These are phyloP conservation scores for Paxillus rubicundulus DNA, from an alignment of 768 basidiomycete species.

Conservation along the genomic window DNA sequence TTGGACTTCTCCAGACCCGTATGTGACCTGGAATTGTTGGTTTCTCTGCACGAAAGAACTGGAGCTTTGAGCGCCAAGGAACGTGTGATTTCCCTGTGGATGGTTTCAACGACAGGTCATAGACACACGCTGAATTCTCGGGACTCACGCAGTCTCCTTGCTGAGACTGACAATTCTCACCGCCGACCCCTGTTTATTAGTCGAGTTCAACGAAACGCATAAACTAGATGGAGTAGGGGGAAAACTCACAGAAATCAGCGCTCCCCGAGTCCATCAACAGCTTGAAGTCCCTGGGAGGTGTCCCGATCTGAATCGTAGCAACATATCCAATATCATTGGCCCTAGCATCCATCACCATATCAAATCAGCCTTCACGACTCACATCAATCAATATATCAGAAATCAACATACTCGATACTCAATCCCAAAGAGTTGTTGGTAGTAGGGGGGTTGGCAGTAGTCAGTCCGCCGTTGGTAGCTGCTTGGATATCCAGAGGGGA, in stretches of 20 bases:
- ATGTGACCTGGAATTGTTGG: conserved; percentile 56
- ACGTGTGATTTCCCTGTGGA: conserved; percentile 57
- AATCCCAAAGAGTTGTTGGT: conserved; percentile 59
- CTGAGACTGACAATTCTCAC: conserved; percentile 48
- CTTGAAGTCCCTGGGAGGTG: conserved; percentile 53
- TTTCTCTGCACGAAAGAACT: conserved; percentile 56
- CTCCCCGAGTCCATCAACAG: conserved; percentile 72
- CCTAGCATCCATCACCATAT: conserved; percentile 23
- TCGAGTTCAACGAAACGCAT: neutral
- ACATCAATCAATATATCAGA: neutral
- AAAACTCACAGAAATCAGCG: conserved; percentile 52
- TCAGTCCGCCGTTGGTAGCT: conserved; percentile 36
- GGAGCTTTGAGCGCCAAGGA: conserved; percentile 61
- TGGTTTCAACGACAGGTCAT: conserved; percentile 18
- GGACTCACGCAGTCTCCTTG: conserved; percentile 41
- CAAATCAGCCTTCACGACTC: neutral
- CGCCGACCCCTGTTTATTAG: conserved; percentile 44
- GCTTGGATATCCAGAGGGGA: conserved; percentile 38
- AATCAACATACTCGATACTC: conserved; percentile 57
- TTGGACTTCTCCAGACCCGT: conserved; percentile 67
- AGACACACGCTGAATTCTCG: neutral
- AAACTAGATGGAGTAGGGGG: neutral
- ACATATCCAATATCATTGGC: conserved; percentile 56
- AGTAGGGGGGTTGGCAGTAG: conserved; percentile 41
- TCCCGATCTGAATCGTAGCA: conserved; percentile 63